Conservation (phyloP, 257 asterid genomes). For the Pogostemon cablin region DNA sequence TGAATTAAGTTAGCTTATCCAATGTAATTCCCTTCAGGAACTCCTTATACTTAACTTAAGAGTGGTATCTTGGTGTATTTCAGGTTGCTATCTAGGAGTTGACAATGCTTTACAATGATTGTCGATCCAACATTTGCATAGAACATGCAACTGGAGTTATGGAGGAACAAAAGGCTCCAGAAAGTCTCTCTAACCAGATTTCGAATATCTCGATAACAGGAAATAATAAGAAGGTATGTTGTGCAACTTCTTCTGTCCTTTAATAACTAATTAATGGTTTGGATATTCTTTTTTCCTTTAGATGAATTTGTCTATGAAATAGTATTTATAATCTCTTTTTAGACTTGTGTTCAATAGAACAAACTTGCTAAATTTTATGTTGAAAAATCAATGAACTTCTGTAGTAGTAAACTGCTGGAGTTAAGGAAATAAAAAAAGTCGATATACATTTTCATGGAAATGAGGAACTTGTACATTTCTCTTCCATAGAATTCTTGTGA, state of each 20-base stretch:
- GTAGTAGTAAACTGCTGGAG: not conserved
- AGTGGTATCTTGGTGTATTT: slow-evolving; percentile 19
- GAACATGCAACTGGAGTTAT: slow-evolving; percentile 90
- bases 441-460: not conserved
- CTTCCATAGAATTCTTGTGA: not conserved
- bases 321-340: not conserved
- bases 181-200: slow-evolving; percentile 73
- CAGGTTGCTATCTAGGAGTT: slow-evolving; percentile 71
- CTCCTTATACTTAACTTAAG: too few relatives aligned
- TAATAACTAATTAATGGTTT: too few relatives aligned
- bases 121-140: slow-evolving; percentile 79
- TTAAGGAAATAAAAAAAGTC: not conserved
- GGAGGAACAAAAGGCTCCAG: slow-evolving; percentile 92
- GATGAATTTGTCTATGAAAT: not conserved
- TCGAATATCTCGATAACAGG: slow-evolving; percentile 68
- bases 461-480: not conserved
- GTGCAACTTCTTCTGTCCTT: slow-evolving; percentile 16
- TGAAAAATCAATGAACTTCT: not conserved
- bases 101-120: slow-evolving; percentile 59
- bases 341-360: not conserved
- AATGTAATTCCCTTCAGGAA: not conserved
- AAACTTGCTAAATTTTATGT: not conserved
- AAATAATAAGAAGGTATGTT: slow-evolving; percentile 66
- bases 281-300: not conserved
- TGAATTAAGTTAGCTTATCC: slow-evolving; percentile 6